Base-by-base conservation (phyloP, 208 protist genomes). In the Trypanosoma boissoni region DNA sequence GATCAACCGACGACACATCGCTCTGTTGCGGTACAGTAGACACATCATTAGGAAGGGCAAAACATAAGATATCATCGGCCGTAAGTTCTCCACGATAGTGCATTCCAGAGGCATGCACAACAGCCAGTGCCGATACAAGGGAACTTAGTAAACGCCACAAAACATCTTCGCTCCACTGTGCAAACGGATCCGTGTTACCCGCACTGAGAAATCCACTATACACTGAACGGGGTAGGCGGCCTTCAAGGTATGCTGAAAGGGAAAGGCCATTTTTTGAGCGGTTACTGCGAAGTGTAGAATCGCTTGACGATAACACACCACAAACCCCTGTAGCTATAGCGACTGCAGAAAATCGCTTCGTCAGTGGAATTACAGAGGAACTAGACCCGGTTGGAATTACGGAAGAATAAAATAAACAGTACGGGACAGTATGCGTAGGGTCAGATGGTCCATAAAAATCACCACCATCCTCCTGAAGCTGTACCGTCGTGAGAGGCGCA, bases 151-250 rank as follows among this genome's bases (percentile, higher is more conserved):
- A 58, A 23, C 75, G 76, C 85, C 88, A 94, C 44, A 91, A 49
- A 51, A 89, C 42, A 46, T 90, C 84, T 55, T 94, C 84, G 8
- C 70, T 73, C 85, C 88, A 94, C 36, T 52, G 53, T 55, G 61
- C 67, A 56, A 76, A 58, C 31, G 29, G 49, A 56, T 62, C 55
- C 20, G 10, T 21, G 24, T 16, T 23, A 5, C 10, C 7, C 3
- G 24, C 20, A 21, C 21, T 18, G 39, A 26, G 9, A 9, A 7
- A 32, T 21, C 29, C 32, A 20, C 16, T 2, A 58, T 1, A n/a
- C 4, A 64, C 49, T 37, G 31, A 57, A 20, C 23, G 20, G 3
- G 64, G 64, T 23, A 71, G 24, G 12, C 56, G 28, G 10, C 39
- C 55, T 28, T 71, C 56, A 16, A 71, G 2, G 16, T 71, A 71